Evolutionary conservation across 805 yeast genomes (phyloP).

Genomic region (Wickerhamomyces bovis): DNA sequence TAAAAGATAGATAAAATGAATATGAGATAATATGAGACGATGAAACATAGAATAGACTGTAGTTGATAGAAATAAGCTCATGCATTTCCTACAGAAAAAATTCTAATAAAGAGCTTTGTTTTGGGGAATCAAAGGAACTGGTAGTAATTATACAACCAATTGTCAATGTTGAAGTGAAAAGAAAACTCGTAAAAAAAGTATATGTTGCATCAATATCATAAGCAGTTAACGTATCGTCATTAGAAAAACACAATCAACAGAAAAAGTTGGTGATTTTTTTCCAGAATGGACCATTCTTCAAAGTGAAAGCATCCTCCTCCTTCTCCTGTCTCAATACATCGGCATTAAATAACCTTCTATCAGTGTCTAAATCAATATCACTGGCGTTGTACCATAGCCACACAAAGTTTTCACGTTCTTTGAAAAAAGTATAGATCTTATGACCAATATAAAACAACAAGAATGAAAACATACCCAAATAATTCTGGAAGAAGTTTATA

Average conservation of each 20-base stretch:
- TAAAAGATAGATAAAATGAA: neutral
- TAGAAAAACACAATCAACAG: conserved; percentile 18
- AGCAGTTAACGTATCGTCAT: neutral
- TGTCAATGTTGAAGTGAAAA: too few relatives aligned
- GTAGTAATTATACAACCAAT: too few relatives aligned
- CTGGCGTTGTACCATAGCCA: conserved; percentile 28
- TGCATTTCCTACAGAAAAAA: too few relatives aligned
- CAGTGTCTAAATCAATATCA: conserved; percentile 40
- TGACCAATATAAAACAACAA: conserved; percentile 42
- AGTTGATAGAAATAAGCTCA: too few relatives aligned
- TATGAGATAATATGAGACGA: neutral
- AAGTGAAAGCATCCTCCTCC: conserved; percentile 27
- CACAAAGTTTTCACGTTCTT: conserved; percentile 23
- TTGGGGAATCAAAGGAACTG: too few relatives aligned
- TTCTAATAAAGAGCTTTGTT: too few relatives aligned
- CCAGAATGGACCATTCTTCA: conserved; percentile 15
- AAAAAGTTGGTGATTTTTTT: conserved; percentile 21
- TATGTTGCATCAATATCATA: too few relatives aligned
- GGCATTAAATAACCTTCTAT: conserved; percentile 38
- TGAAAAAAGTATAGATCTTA: conserved; percentile 36
- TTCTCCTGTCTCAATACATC: conserved; percentile 36
- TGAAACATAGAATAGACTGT: neutral
- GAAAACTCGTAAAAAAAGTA: neutral
- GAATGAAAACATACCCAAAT: conserved; percentile 43
- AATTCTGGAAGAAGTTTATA: conserved; percentile 45